Base-by-base conservation (phyloP, 78 protist species). In the Tieghemostelium lacteum region DNA sequence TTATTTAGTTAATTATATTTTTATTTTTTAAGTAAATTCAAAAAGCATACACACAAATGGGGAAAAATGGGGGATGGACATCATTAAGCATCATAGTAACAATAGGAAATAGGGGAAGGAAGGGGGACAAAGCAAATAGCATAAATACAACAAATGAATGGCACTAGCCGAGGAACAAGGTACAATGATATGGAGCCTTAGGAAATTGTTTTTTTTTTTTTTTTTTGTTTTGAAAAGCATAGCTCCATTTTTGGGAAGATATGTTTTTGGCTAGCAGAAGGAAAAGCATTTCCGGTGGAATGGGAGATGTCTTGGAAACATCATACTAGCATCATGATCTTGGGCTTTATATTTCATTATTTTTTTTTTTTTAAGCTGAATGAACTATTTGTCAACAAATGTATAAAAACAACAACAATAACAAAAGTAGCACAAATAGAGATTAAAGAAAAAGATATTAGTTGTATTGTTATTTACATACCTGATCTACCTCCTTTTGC, bases 401-500 rank as follows among this genome's bases (percentile, higher is more conserved):
- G n/a, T n/a, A n/a, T n/a, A n/a, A n/a, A n/a, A n/a, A n/a, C n/a
- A n/a, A n/a, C n/a, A n/a, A n/a, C n/a, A n/a, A n/a, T n/a, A n/a
- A n/a, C n/a, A n/a, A n/a, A n/a, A 69, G 24, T 28, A 69, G n/a
- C 5, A n/a, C 24, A 5, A 69, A 49, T 36, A 52, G 14, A 42
- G 7, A 28, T 12, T 26, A 67, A 67, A 39, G 26, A 45, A 42
- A 67, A 17, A 67, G 4, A 67, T 0, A 67, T 28, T 2, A 17
- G n/a, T 67, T 16, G n/a, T 24, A n/a, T 6, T 67, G 16, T 67
- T 7, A 34, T 34, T 1, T 34, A 73, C 80, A 22, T 73, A 73
- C 80, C 80, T 55, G 22, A 26, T 80, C 52, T 62, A 29, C 71
- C 89, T 33, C 89, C 89, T 29, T 80, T 80, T 39, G 89, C 73